Conservation (phyloP, 2,329 filamentous ascomycete genomes). For the Harringtonia aguacate region DNA sequence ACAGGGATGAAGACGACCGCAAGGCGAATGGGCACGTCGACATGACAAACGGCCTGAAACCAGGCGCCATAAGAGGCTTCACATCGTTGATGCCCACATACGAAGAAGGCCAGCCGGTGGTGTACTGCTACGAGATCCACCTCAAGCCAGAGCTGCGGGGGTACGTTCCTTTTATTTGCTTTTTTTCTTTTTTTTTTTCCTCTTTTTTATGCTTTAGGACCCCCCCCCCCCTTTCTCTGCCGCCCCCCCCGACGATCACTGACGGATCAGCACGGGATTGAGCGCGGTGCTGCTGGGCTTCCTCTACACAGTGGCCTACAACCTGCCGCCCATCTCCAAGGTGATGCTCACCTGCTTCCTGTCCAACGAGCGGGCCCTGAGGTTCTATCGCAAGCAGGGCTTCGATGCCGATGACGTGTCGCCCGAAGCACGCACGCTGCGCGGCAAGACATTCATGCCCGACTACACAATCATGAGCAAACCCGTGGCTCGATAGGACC, state of each 20-base stretch:
- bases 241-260: background rate
- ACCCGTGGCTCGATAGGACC: constrained; percentile 2
- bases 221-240: background rate
- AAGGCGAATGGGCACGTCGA: background rate
- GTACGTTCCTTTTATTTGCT: constrained; percentile 19
- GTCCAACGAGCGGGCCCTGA: constrained; percentile 43
- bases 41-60: constrained; percentile 5
- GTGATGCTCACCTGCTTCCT: constrained; percentile 66
- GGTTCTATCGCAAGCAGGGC: constrained; percentile 52
- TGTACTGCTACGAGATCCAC: constrained; percentile 76
- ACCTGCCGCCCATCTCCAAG: constrained; percentile 47
- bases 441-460: constrained; percentile 41
- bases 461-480: constrained; percentile 54
- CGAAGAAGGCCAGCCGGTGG: constrained; percentile 52
- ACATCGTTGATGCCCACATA: constrained; percentile 62
- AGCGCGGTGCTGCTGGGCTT: constrained; percentile 48
- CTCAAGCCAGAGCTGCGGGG: constrained; percentile 45
- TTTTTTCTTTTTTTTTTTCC: background rate
- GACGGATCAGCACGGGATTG: constrained; percentile 55
- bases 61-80: constrained; percentile 36
- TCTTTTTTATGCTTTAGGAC: background rate
- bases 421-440: constrained; percentile 39
- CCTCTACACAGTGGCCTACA: constrained; percentile 39
- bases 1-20: background rate
- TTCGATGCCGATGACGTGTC: constrained; percentile 45